These are phyloP conservation scores for Exophiala sp. DNA, from an alignment of 2,329 filamentous ascomycete species.

Conservation along the genomic window DNA sequence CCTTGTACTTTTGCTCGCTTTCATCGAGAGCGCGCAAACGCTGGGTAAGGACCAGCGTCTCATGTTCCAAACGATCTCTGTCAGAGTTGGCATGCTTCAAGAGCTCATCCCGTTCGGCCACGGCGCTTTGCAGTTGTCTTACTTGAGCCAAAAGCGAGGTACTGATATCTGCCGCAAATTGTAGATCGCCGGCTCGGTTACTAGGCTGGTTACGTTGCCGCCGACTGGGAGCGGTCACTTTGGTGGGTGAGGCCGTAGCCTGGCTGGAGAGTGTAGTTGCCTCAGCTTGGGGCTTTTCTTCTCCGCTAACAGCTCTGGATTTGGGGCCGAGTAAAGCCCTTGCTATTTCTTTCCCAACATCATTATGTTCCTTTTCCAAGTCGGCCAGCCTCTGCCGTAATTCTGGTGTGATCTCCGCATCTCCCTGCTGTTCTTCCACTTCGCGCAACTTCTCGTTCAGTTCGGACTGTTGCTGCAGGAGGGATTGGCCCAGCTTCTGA, in stretches of 20 bases:
- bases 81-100: constrained; percentile 72
- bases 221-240: constrained; percentile 79
- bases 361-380: constrained; percentile 92
- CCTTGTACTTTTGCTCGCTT: constrained; percentile 92
- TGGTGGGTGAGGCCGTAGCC: constrained; percentile 80
- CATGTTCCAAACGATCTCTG: constrained; percentile 75
- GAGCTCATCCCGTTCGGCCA: constrained; percentile 84
- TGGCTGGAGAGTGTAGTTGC: constrained; percentile 79
- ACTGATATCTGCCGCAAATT: constrained; percentile 97
- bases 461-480: constrained; percentile 82
- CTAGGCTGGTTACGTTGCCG: constrained; percentile 87
- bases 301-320: constrained; percentile 67
- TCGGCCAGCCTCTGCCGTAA: constrained; percentile 78
- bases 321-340: constrained; percentile 84
- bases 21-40: constrained; percentile 81
- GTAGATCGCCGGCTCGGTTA: constrained; percentile 88
- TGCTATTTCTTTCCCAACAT: constrained; percentile 84
- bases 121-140: constrained; percentile 77
- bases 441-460: constrained; percentile 78
- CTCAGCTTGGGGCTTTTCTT: constrained; percentile 62
- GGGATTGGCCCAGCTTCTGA: constrained; percentile 78
- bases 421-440: constrained; percentile 71
- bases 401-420: constrained; percentile 76
- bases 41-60: constrained; percentile 74
- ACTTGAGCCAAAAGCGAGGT: constrained; percentile 93